Base-by-base conservation (phyloP, 148 eudicot genomes). In the Rhododendron simsii region DNA sequence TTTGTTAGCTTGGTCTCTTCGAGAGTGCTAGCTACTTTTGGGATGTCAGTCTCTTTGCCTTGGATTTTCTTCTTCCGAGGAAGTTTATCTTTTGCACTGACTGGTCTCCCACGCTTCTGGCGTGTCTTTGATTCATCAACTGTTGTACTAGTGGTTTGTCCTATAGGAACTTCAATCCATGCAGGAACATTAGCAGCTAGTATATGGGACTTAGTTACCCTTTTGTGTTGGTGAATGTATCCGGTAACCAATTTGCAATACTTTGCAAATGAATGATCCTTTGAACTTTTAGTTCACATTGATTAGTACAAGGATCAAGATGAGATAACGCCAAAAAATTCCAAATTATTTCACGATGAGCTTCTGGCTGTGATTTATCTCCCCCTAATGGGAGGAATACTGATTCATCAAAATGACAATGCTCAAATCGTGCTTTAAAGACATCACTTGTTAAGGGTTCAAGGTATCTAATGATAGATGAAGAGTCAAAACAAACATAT, bases 241-340 rank as follows among this genome's bases (percentile, higher is more conserved):
- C 0, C 14, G 21, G 47, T 15, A 74, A 74, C 14, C 33, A 2
- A 33, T 74, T 74, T 35, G 8, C 44, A 74, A 35, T 74, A 74
- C 44, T 35, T 61, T 30, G 69, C 20, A 37, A 37, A 21, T 30
- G 39, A 53, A 81, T 53, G 0, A 81, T 81, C 9, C 33, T 51
- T 28, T 81, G 83, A 48, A 81, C 83, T 50, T 81, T 20, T 14
- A 81, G 37, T 53, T 81, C 83, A 53, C 44, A 81, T 81, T 51
- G 83, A 28, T 51, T 81, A 7, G 83, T 50, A 7, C n/a, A 3
- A 48, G 63, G 41, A 51, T 30, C 37, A 81, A 81, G 48, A 81
- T 81, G 28, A 20, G 65, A 51, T 14, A 81, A 53, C 1, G 63
- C 28, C 4, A 0, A 35, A 30, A 45, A 1, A 33, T 33, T 74